Conservation (phyloP, 2,329 filamentous ascomycete genomes). For the Coniochaeta sp. region DNA sequence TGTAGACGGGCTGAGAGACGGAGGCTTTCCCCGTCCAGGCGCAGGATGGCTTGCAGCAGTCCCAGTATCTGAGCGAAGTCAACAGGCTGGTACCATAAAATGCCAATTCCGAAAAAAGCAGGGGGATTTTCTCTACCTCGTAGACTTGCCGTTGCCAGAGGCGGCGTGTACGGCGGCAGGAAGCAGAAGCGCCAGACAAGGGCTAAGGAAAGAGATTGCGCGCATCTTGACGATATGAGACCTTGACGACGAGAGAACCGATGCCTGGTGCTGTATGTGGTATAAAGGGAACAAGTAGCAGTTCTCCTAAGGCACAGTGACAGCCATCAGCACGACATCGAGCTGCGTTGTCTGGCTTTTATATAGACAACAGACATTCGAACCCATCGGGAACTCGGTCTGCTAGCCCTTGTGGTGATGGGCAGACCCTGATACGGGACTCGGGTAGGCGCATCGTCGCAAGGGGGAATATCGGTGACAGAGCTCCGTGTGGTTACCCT, state of each 20-base stretch:
- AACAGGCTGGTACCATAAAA: background rate
- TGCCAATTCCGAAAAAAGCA: background rate
- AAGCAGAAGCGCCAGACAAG: conserved; percentile 10
- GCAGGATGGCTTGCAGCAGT: conserved; percentile 67
- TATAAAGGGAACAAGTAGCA: background rate
- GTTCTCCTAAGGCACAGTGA: background rate
- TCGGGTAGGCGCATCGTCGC: background rate
- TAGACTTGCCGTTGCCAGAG: conserved; percentile 15
- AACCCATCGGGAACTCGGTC: background rate
- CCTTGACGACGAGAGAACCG: background rate
- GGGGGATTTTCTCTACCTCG: conserved; percentile 6
- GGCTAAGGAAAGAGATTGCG: conserved; percentile 9
- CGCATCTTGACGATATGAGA: conserved; percentile 9
- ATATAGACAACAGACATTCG: background rate
- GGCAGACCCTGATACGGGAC: background rate
- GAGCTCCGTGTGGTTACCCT: background rate
- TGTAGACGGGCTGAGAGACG: conserved; percentile 41
- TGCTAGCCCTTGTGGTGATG: background rate
- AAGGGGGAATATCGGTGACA: conserved; percentile 4
- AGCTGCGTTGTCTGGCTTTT: background rate
- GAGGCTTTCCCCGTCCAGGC: conserved; percentile 50
- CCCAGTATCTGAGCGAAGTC: conserved; percentile 39
- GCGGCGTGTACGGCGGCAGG: conserved; percentile 11
- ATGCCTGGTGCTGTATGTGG: background rate
- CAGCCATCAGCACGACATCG: background rate